phyloP scores from a whole-genome alignment of 1,284 basidiomycete genomes.

The Prillingera fragicola region DNA sequence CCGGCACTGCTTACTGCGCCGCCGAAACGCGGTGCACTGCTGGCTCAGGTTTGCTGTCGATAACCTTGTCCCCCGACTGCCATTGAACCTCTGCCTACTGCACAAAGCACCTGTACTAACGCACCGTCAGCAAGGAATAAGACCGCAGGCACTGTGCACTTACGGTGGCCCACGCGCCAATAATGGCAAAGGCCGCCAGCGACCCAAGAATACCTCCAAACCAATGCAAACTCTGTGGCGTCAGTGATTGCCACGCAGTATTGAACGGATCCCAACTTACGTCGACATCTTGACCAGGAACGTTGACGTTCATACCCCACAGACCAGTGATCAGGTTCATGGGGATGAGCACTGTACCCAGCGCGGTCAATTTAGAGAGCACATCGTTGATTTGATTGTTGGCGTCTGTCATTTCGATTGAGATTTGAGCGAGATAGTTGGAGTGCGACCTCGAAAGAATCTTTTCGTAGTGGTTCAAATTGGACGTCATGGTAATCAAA shows the following conservation, averaged over 20 bases:
- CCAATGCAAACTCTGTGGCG: slow-evolving; percentile 58
- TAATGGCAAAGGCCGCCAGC: slow-evolving; percentile 67
- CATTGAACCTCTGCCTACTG: no score
- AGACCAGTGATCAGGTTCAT: slow-evolving; percentile 91
- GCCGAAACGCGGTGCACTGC: no score
- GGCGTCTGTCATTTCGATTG: slow-evolving; percentile 98
- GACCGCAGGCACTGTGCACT: slow-evolving; percentile 5
- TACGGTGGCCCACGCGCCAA: slow-evolving; percentile 74
- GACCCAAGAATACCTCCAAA: slow-evolving; percentile 76
- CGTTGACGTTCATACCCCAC: slow-evolving; percentile 50
- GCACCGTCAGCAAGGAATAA: not conserved
- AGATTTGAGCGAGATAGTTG: slow-evolving; percentile 98
- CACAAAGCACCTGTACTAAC: slow-evolving; percentile 13
- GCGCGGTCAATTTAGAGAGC: slow-evolving; percentile 92
- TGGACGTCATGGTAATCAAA: slow-evolving; percentile 95
- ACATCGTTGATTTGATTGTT: slow-evolving; percentile 99
- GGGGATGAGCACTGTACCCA: slow-evolving; percentile 94
- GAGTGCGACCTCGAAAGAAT: slow-evolving; percentile 97
- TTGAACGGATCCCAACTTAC: slow-evolving; percentile 19
- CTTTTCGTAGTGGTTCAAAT: slow-evolving; percentile 98
- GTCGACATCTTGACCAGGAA: slow-evolving; percentile 68
- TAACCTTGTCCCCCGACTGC: no score
- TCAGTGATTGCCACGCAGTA: slow-evolving; percentile 2
- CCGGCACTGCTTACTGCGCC: no score
- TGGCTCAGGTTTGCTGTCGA: no score